These are phyloP conservation scores for Camellia granthamiana DNA, from an alignment of 148 eudicot genomes.

Conservation along the genomic window DNA sequence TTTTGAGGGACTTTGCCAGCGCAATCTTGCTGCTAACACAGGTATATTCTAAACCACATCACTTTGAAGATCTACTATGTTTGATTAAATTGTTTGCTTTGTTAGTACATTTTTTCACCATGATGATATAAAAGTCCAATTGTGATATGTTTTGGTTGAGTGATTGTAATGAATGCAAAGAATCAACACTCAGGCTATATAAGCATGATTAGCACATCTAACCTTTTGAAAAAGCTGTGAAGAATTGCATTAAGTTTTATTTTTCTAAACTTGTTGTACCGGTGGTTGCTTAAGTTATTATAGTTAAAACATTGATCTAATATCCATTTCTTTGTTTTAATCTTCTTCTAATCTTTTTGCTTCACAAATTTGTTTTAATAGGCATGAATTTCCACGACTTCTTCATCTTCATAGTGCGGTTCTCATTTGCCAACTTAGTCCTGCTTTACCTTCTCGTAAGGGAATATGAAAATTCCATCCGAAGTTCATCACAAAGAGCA, in stretches of 20 bases:
- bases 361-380: conserved; percentile 23
- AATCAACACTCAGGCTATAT: background rate
- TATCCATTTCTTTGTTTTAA: background rate
- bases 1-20: conserved; percentile 94
- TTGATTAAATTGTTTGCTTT: background rate
- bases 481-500: conserved; percentile 33
- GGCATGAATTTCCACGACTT: conserved; percentile 93
- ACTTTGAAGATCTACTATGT: background rate
- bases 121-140: background rate
- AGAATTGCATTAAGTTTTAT: too few species aligned
- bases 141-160: background rate
- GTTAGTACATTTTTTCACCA: background rate
- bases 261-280: background rate
- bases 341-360: background rate
- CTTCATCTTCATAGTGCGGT: conserved; percentile 69
- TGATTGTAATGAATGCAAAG: background rate
- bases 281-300: background rate
- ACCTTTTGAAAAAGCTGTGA: too few species aligned
- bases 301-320: background rate
- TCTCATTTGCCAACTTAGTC: conserved; percentile 64
- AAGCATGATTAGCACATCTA: background rate
- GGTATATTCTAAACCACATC: conserved; percentile 36
- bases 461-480: conserved; percentile 8
- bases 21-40: conserved; percentile 96
- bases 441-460: conserved; percentile 38